Evolutionary conservation across 2,329 filamentous ascomycete species (phyloP).

Genomic region (Colletotrichum sp.): DNA sequence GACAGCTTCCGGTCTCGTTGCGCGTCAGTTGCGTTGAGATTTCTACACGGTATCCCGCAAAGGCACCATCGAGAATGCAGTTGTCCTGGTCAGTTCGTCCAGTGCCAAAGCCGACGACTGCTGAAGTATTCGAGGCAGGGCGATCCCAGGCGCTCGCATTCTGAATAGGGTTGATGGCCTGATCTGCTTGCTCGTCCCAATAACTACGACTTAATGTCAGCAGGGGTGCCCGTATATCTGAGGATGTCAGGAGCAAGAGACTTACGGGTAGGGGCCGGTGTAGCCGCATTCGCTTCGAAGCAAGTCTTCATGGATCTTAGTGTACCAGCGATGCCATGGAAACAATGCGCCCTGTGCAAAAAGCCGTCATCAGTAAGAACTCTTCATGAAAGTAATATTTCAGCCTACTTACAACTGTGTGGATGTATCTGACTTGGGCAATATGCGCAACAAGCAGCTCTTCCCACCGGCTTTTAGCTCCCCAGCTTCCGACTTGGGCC

Average conservation of each 20-base stretch:
- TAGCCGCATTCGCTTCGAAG: conserved; percentile 35
- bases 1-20: not conserved
- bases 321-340: conserved; percentile 35
- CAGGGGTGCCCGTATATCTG: fast-evolving
- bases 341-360: not conserved
- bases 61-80: conserved; percentile 28
- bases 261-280: conserved; percentile 34
- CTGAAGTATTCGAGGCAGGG: not conserved
- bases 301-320: conserved; percentile 33
- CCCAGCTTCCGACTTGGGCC: not conserved
- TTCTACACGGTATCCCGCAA: conserved; percentile 1
- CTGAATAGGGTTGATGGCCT: not conserved
- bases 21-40: not conserved
- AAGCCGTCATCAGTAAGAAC: not conserved
- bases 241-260: conserved; percentile 23
- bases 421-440: not conserved
- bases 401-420: not conserved
- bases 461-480: not conserved
- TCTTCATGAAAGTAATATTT: not conserved
- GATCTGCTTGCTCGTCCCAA: not conserved
- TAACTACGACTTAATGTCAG: not conserved
- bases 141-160: not conserved
- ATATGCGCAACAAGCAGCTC: not conserved
- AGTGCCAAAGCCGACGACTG: not conserved
- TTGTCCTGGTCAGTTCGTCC: not conserved